phyloP scores from a whole-genome alignment of 495 filamentous ascomycete species.

The Tuber umbilicatum region DNA sequence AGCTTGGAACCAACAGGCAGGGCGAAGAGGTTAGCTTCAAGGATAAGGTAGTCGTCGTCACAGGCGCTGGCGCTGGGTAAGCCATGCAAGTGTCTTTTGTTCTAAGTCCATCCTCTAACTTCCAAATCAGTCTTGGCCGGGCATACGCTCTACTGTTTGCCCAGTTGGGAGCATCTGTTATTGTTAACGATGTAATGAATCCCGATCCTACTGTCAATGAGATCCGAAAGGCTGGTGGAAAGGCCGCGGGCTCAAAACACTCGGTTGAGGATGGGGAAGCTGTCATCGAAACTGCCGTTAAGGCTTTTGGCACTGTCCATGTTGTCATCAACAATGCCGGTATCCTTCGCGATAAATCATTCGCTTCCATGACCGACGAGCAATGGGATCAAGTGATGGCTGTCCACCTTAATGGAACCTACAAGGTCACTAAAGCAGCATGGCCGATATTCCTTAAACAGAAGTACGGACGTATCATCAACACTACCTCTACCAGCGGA shows the following conservation, averaged over 20 bases:
- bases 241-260: slow-evolving; percentile 89
- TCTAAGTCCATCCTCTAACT: slow-evolving; percentile 19
- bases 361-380: slow-evolving; percentile 93
- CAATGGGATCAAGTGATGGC: slow-evolving; percentile 88
- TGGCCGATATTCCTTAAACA: slow-evolving; percentile 98
- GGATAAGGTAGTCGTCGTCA: slow-evolving; percentile 85
- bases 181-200: slow-evolving; percentile 91
- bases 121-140: slow-evolving; percentile 65
- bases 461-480: slow-evolving; percentile 94
- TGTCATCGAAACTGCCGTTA: slow-evolving; percentile 87
- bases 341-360: slow-evolving; percentile 96
- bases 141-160: slow-evolving; percentile 89
- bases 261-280: slow-evolving; percentile 89
- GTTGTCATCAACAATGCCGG: slow-evolving; percentile 96
- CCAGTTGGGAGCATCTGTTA: slow-evolving; percentile 78
- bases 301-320: slow-evolving; percentile 88
- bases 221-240: slow-evolving; percentile 80
- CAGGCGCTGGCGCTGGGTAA: slow-evolving; percentile 80
- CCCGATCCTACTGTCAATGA: slow-evolving; percentile 89
- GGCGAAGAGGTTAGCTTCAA: slow-evolving; percentile 80
- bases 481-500: slow-evolving; percentile 92
- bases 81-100: slow-evolving; percentile 22
- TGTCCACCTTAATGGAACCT: slow-evolving; percentile 90
- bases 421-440: slow-evolving; percentile 93
- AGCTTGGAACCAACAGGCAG: slow-evolving; percentile 63